These are phyloP conservation scores for Eutypella sp. DNA, from an alignment of 2,329 filamentous ascomycete species.

Conservation along the genomic window DNA sequence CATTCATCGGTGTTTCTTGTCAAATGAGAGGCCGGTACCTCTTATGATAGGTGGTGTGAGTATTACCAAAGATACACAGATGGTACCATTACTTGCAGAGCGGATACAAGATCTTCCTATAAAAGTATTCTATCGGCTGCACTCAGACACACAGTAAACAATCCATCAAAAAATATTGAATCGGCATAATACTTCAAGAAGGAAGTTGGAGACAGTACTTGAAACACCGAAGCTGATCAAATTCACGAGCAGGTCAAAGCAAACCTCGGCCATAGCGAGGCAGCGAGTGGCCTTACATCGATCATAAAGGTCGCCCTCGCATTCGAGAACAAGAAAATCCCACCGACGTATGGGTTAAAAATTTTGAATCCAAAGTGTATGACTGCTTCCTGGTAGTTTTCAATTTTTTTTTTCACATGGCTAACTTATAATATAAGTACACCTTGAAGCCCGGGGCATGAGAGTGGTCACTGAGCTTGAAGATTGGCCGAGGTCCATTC, in stretches of 20 bases:
- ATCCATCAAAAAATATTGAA: no score
- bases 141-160: no score
- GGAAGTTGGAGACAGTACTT: no score
- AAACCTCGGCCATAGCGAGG: constrained; percentile 14
- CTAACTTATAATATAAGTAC: no score
- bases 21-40: neutral
- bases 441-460: neutral
- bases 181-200: no score
- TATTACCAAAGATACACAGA: neutral
- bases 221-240: no score
- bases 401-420: no score
- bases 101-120: no score
- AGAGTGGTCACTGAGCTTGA: constrained; percentile 2
- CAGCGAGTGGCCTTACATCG: constrained; percentile 10
- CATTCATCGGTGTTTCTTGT: constrained; percentile 3
- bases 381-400: neutral
- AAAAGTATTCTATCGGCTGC: no score
- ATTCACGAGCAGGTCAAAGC: constrained; percentile 12
- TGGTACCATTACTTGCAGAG: neutral
- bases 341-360: constrained; percentile 7
- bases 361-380: constrained; percentile 14
- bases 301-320: constrained; percentile 12
- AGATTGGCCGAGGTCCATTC: neutral
- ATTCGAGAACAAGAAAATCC: constrained; percentile 8
- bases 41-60: neutral